Evolutionary conservation across 2,329 filamentous ascomycete species (phyloP).

Genomic region (Fusarium xylarioides): DNA sequence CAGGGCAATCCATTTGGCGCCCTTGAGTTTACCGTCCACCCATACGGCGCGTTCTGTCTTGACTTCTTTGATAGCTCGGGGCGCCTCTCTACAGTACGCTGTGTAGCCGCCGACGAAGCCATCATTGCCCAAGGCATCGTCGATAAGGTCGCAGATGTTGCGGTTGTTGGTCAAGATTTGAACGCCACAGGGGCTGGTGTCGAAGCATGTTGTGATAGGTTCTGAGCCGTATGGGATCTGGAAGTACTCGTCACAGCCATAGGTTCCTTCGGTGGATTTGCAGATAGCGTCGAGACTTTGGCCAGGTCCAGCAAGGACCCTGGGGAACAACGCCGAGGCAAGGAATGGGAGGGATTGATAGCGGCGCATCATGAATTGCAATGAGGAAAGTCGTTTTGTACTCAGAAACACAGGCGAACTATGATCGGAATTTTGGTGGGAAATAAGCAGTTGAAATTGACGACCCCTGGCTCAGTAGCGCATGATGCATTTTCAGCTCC

Average conservation of each 20-base stretch:
- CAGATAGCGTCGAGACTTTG: slow-evolving; percentile 21
- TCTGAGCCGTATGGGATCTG: slow-evolving; percentile 19
- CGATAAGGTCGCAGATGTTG: slow-evolving; percentile 21
- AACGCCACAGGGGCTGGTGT: slow-evolving; percentile 23
- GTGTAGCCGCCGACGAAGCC: slow-evolving; percentile 4
- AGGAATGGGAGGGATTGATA: background rate
- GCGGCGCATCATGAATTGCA: background rate
- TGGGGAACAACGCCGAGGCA: background rate
- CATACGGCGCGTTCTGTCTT: slow-evolving; percentile 13
- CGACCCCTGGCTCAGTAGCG: background rate
- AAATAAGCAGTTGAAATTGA: background rate
- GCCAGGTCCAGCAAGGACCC: slow-evolving; percentile 5
- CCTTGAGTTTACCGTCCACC: slow-evolving; percentile 17
- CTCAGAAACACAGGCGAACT: fast-evolving
- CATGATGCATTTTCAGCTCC: slow-evolving; percentile 4
- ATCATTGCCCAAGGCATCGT: slow-evolving; percentile 1
- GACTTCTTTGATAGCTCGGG: slow-evolving; percentile 4
- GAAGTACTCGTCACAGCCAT: slow-evolving; percentile 13
- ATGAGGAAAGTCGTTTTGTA: fast-evolving
- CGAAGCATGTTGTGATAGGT: slow-evolving; percentile 11
- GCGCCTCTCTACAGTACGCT: slow-evolving; percentile 1
- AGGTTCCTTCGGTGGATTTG: slow-evolving; percentile 22
- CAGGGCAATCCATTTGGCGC: background rate
- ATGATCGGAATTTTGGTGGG: background rate
- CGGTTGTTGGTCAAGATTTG: slow-evolving; percentile 12